These are phyloP conservation scores for Trypanosoma vivax DNA, from an alignment of 208 protist species.

Conservation along the genomic window DNA sequence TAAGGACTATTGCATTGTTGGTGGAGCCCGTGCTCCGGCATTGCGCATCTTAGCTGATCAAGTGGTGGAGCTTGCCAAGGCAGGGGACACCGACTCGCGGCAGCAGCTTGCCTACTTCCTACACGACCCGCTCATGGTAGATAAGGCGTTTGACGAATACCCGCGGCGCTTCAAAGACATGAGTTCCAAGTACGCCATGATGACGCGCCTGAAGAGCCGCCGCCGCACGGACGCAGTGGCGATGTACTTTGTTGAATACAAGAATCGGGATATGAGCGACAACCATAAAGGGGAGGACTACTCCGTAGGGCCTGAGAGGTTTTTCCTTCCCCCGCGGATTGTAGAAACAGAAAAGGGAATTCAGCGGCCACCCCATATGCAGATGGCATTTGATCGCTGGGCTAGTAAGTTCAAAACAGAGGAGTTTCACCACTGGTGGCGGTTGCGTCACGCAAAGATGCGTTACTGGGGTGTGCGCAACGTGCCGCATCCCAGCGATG, in stretches of 20 bases:
- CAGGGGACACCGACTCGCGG: constrained; percentile 80
- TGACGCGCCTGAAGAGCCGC: constrained; percentile 71
- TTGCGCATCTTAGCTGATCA: constrained; percentile 85
- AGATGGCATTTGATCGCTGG: constrained; percentile 90
- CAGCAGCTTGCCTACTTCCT: constrained; percentile 88
- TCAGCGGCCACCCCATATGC: constrained; percentile 87
- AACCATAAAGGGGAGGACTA: constrained; percentile 91
- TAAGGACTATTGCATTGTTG: constrained; percentile 86
- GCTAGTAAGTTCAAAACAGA: constrained; percentile 89
- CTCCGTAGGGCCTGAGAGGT: constrained; percentile 69
- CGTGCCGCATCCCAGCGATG: constrained; percentile 87
- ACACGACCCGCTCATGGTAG: constrained; percentile 84
- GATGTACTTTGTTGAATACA: constrained; percentile 90
- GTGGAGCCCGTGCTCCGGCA: constrained; percentile 72
- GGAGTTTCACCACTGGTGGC: constrained; percentile 91
- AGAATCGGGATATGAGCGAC: constrained; percentile 83
- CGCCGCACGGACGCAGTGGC: constrained; percentile 62
- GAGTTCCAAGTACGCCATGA: constrained; percentile 82
- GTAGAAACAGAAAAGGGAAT: constrained; percentile 86
- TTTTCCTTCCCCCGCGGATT: constrained; percentile 84
- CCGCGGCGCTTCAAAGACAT: constrained; percentile 79
- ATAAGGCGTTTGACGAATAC: constrained; percentile 91
- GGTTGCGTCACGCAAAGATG: constrained; percentile 84
- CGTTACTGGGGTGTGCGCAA: constrained; percentile 88
- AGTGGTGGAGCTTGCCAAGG: constrained; percentile 85